Conservation (phyloP, 2,329 filamentous ascomycete genomes). For the Hypoxylon sp. region DNA sequence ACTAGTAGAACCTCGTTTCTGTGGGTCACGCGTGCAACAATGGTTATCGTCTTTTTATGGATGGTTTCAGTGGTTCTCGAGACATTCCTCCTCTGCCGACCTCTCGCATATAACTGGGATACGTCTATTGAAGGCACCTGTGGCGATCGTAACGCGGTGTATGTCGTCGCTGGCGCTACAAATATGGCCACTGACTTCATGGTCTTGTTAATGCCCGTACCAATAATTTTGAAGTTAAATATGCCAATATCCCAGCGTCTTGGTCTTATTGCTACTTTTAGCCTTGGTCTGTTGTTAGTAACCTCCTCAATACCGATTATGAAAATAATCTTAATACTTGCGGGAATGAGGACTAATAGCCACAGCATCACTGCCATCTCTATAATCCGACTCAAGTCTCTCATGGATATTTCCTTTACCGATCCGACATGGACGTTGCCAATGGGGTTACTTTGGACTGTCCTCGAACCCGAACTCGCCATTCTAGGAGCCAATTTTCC, state of each 20-base stretch:
- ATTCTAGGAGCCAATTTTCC: constrained; percentile 14
- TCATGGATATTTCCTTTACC: constrained; percentile 15
- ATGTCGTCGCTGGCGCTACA: constrained; percentile 2
- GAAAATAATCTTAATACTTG: neutral
- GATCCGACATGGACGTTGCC: constrained; percentile 20
- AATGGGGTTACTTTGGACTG: constrained; percentile 15
- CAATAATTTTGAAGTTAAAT: constrained; percentile 17
- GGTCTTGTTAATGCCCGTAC: constrained; percentile 17
- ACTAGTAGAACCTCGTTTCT: neutral
- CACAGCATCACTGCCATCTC: constrained; percentile 17
- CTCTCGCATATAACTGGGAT: constrained; percentile 18
- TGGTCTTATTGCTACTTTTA: constrained; percentile 7
- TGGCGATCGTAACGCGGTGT: constrained; percentile 6
- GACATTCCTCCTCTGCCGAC: constrained; percentile 23
- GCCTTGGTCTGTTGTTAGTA: constrained; percentile 21
- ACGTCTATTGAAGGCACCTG: constrained; percentile 11
- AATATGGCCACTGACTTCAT: constrained; percentile 19
- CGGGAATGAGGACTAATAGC: constrained; percentile 2
- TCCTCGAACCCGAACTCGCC: constrained; percentile 12
- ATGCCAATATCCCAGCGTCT: constrained; percentile 10
- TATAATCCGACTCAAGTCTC: constrained; percentile 16
- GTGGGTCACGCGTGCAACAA: constrained; percentile 4
- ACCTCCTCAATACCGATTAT: neutral
- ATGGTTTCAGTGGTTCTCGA: constrained; percentile 12
- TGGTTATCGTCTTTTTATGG: constrained; percentile 10